Percentiles rank a stretch among this genome's conserved stretches.
Conservation (phyloP, 805 yeast species). For the Candida ulmi region DNA sequence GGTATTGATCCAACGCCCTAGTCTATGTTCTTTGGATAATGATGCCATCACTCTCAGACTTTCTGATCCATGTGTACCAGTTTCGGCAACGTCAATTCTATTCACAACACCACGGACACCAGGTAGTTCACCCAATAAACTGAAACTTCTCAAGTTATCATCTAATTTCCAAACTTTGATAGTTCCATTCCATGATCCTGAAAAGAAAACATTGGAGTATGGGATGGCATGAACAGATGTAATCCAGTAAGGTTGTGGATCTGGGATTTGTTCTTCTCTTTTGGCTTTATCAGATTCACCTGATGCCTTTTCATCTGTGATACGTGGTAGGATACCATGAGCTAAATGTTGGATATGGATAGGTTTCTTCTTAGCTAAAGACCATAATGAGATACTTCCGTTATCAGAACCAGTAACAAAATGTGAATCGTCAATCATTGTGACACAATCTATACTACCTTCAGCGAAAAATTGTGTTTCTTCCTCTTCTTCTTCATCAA, state of each 20-base stretch:
- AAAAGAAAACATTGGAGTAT: slow-evolving; percentile 73
- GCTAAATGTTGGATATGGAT: slow-evolving; percentile 60
- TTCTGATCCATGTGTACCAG: slow-evolving; percentile 47
- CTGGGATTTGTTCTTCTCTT: slow-evolving; percentile 53
- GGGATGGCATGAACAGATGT: slow-evolving; percentile 81
- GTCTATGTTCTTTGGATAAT: slow-evolving; percentile 77
- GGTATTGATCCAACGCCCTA: slow-evolving; percentile 79
- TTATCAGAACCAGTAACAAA: slow-evolving; percentile 95
- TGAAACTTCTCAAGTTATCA: slow-evolving; percentile 58
- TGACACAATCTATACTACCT: slow-evolving; percentile 85
- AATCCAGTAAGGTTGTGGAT: slow-evolving; percentile 77
- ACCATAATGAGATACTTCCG: slow-evolving; percentile 88
- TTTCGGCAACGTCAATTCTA: slow-evolving; percentile 49
- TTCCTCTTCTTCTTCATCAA: slow-evolving; percentile 23
- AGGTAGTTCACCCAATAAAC: slow-evolving; percentile 46
- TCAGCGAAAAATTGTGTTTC: slow-evolving; percentile 48
- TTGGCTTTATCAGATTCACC: slow-evolving; percentile 37
- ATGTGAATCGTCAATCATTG: slow-evolving; percentile 88
- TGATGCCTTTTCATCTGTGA: slow-evolving; percentile 48
- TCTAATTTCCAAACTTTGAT: slow-evolving; percentile 74
- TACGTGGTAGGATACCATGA: slow-evolving; percentile 62
- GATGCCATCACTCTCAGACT: slow-evolving; percentile 57
- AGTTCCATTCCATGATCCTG: slow-evolving; percentile 85
- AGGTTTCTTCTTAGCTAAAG: slow-evolving; percentile 86
- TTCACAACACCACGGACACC: slow-evolving; percentile 69